Evolutionary conservation across 2,329 filamentous ascomycete genomes (phyloP).

Genomic region (Talaromyces rugulosus): DNA sequence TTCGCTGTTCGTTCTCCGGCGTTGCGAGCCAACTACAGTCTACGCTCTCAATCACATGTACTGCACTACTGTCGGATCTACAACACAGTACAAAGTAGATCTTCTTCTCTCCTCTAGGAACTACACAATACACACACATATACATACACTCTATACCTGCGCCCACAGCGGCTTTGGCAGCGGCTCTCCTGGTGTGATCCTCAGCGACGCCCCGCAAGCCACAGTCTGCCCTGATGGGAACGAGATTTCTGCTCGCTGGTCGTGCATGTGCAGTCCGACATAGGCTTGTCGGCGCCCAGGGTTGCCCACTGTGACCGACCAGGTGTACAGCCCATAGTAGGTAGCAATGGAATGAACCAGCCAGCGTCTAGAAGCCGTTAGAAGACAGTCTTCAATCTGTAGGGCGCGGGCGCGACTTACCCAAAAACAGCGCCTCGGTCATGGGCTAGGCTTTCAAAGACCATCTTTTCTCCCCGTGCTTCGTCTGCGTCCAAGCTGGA

Average conservation of each 20-base stretch:
- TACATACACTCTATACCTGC: slow-evolving; percentile 22
- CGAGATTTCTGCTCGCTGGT: slow-evolving; percentile 22
- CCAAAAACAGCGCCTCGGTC: slow-evolving; percentile 78
- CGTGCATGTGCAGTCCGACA: slow-evolving; percentile 57
- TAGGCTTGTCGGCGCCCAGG: slow-evolving; percentile 76
- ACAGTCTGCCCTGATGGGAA: slow-evolving; percentile 14
- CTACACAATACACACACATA: neutral
- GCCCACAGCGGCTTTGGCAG: slow-evolving; percentile 36
- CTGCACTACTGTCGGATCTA: no score
- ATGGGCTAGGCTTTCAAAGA: slow-evolving; percentile 75
- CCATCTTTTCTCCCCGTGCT: slow-evolving; percentile 61
- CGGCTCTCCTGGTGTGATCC: slow-evolving; percentile 31
- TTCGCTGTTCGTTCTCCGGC: no score
- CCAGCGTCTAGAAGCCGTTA: slow-evolving; percentile 63
- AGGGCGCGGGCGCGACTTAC: slow-evolving; percentile 46
- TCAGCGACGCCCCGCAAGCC: slow-evolving; percentile 24
- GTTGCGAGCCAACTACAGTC: no score
- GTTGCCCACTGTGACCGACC: slow-evolving; percentile 68
- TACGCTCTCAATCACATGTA: no score
- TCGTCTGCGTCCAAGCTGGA: slow-evolving; percentile 35
- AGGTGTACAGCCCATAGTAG: slow-evolving; percentile 86
- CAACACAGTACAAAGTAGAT: neutral
- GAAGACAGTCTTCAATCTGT: neutral
- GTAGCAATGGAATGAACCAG: slow-evolving; percentile 86
- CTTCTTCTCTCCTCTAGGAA: neutral